phyloP scores from a whole-genome alignment of 345 rosid species.

The Trapa incisa region DNA sequence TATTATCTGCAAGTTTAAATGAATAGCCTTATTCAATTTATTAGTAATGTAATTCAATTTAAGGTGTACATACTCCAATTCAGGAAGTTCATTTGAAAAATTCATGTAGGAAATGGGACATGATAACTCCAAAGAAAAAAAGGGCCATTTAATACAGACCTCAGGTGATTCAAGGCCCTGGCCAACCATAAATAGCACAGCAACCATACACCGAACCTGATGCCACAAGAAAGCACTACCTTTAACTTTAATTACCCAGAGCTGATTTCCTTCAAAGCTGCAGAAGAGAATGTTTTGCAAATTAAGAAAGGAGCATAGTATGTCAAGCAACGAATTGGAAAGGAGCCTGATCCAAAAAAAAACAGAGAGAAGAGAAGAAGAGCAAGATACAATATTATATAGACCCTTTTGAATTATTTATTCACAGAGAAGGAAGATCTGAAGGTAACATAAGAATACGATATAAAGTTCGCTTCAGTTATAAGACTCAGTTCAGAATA shows the following conservation, averaged over 20 bases:
- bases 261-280: constrained; percentile 59
- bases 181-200: constrained; percentile 87
- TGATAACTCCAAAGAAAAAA: background rate
- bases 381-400: background rate
- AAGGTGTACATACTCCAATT: background rate
- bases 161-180: constrained; percentile 69
- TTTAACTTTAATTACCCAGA: constrained; percentile 50
- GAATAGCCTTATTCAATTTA: background rate
- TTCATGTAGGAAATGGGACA: background rate
- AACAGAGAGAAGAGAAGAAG: too few relatives aligned
- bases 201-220: constrained; percentile 87
- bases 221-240: constrained; percentile 97
- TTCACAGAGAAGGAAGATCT: background rate
- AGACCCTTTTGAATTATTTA: background rate
- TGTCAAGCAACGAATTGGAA: background rate
- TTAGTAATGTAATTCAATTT: too few relatives aligned
- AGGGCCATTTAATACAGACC: constrained; percentile 28
- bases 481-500: background rate
- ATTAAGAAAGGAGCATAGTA: background rate
- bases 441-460: background rate
- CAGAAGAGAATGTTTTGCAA: constrained; percentile 9
- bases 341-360: background rate
- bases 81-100: background rate
- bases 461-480: background rate
- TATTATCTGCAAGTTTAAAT: constrained; percentile 32